Conservation (phyloP, 306 rosid species). For the Fragaria nilgerrensis region DNA sequence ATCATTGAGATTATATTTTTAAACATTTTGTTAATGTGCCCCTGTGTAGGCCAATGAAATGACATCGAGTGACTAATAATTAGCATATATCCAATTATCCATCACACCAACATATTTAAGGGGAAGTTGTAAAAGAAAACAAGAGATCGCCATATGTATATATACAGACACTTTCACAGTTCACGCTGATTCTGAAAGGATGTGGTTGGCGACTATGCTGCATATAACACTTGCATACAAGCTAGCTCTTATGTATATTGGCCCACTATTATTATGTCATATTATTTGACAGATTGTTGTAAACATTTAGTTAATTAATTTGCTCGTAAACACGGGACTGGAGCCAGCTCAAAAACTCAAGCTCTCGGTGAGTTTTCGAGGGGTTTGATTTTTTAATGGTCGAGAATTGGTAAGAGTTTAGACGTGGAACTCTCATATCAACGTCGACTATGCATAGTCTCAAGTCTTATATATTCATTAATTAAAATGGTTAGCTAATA, state of each 20-base stretch:
- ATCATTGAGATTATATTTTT: slow-evolving; percentile 21
- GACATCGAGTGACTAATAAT: slow-evolving; percentile 9
- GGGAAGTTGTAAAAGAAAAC: neutral
- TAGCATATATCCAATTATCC: neutral
- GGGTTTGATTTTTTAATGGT: no score
- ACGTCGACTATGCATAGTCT: no score
- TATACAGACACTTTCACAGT: neutral
- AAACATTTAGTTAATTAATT: neutral
- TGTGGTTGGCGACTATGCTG: neutral
- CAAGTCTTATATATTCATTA: neutral
- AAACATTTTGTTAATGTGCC: neutral
- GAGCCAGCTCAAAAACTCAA: neutral
- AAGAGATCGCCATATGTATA: neutral
- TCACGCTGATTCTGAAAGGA: neutral
- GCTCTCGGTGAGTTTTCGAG: no score
- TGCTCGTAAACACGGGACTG: neutral
- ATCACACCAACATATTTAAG: neutral
- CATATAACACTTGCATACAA: neutral
- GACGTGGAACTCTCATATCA: no score
- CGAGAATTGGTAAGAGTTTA: no score
- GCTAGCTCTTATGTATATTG: neutral
- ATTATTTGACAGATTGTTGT: neutral
- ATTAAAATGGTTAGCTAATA: neutral
- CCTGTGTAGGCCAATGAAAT: slow-evolving; percentile 14
- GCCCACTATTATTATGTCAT: neutral